These are phyloP conservation scores for Globisporangium paddicum DNA, from an alignment of 352 stramenopile species.

Conservation along the genomic window DNA sequence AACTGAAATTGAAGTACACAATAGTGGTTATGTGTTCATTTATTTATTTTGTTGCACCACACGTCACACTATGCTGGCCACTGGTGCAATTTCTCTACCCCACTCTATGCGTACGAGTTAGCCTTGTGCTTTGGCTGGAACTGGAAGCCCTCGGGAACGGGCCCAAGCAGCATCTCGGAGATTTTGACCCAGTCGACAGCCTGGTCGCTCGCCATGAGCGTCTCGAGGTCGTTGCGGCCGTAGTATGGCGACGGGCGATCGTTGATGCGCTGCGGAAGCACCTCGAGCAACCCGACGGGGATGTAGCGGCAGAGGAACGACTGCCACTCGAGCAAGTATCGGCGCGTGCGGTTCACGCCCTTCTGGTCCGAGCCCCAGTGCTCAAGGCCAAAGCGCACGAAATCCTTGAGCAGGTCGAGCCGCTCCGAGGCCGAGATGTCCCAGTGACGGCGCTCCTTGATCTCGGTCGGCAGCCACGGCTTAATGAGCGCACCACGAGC, in stretches of 20 bases:
- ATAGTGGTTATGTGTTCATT: neutral
- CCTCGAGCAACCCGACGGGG: slow-evolving; percentile 95
- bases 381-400: slow-evolving; percentile 96
- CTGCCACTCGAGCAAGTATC: slow-evolving; percentile 99
- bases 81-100: neutral
- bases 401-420: slow-evolving; percentile 95
- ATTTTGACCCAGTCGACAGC: slow-evolving; percentile 99
- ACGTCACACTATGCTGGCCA: neutral
- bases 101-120: slow-evolving; percentile 88
- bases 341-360: slow-evolving; percentile 96
- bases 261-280: slow-evolving; percentile 96
- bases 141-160: slow-evolving; percentile 87
- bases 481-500: slow-evolving; percentile 97
- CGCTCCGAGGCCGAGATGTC: slow-evolving; percentile 95
- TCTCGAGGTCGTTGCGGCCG: slow-evolving; percentile 96
- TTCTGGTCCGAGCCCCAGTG: slow-evolving; percentile 99
- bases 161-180: slow-evolving; percentile 97
- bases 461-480: slow-evolving; percentile 98
- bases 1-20: neutral
- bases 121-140: slow-evolving; percentile 99
- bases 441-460: slow-evolving; percentile 96
- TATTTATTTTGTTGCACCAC: neutral
- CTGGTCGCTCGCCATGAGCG: slow-evolving; percentile 94
- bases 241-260: slow-evolving; percentile 92
- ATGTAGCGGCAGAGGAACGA: slow-evolving; percentile 98